Base-by-base conservation (phyloP, 768 basidiomycete genomes). In the Naganishia randhawae region DNA sequence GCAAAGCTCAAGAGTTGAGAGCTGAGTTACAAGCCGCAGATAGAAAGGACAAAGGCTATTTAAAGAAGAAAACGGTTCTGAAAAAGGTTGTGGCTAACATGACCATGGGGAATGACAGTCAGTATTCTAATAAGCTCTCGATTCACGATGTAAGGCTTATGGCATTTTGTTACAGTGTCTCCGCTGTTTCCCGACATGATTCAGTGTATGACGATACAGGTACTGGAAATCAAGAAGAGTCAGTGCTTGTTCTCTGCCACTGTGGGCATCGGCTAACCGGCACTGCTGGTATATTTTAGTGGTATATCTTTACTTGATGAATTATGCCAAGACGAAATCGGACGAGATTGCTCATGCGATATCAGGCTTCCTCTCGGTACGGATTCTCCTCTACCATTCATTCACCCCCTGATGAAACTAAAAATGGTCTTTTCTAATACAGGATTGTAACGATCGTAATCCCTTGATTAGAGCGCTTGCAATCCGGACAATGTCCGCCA, bases 211-310 rank as follows among this genome's bases (percentile, higher is more conserved):
- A 88, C 89, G n/a, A 93, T 92, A 11, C 96, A 95, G 51, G 82
- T 94, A 7, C 84, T 98, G 42, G 96, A 99, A 79, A 96, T 98
- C 80, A 99, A 99, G 85, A 99, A 99, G 85, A 99, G 94, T 93
- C 73, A 77, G 89, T 80, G 50, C 37, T 37, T 11, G 52, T 66
- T 35, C 8, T 63, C 69, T 22, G 54, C 67, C 35, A 13, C 10
- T 63, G 27, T 13, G 37, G 13, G 39, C 19, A 11, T 22, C 17
- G 9, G 35, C 10, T 31, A 41, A 42, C 25, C 17, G 17, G 11
- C 31, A 6, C 19, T 25, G 41, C 19, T 27, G 35, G n/a, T 41
- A 39, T 22, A 0, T 3, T 37, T 9, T 76, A 97, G 93, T 97
- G 93, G 94, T 97, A 51, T 96, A 97, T 81, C 87, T 98, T 55